These are phyloP conservation scores for Sporobolomyces roseus DNA, from an alignment of 768 basidiomycete species.

Conservation along the genomic window DNA sequence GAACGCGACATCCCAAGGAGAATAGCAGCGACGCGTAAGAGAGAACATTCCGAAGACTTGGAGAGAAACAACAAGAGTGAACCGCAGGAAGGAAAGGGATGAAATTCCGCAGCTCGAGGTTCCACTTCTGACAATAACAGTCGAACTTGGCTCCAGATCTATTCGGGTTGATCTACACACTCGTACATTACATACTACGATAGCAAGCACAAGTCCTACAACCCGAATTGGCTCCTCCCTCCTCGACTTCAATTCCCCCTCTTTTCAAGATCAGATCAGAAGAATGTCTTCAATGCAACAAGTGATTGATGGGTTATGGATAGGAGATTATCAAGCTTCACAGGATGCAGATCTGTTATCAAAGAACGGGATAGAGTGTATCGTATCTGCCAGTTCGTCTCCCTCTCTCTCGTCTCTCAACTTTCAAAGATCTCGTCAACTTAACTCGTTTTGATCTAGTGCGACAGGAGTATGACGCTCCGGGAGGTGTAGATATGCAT, in stretches of 20 bases:
- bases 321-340: constrained; percentile 36
- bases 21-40: not conserved
- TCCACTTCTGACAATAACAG: no score
- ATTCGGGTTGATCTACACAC: no score
- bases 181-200: no score
- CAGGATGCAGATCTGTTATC: constrained; percentile 26
- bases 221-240: no score
- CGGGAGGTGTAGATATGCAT: constrained; percentile 36
- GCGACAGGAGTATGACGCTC: constrained; percentile 41
- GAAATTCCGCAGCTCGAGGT: no score
- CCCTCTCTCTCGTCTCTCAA: no score
- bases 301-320: constrained; percentile 34
- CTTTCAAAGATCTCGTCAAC: not conserved
- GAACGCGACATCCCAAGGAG: no score
- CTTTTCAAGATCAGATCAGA: not conserved
- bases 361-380: constrained; percentile 24
- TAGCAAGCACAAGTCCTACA: no score
- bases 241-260: not conserved
- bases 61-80: no score
- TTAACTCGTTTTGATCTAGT: constrained; percentile 23
- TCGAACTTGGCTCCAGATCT: no score
- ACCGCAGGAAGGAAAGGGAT: constrained; percentile 1
- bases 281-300: constrained; percentile 14
- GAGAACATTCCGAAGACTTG: constrained; percentile 11
- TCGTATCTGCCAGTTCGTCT: constrained; percentile 42